phyloP scores from a whole-genome alignment of 179 eudicot species.

The Drosera spatulata region DNA sequence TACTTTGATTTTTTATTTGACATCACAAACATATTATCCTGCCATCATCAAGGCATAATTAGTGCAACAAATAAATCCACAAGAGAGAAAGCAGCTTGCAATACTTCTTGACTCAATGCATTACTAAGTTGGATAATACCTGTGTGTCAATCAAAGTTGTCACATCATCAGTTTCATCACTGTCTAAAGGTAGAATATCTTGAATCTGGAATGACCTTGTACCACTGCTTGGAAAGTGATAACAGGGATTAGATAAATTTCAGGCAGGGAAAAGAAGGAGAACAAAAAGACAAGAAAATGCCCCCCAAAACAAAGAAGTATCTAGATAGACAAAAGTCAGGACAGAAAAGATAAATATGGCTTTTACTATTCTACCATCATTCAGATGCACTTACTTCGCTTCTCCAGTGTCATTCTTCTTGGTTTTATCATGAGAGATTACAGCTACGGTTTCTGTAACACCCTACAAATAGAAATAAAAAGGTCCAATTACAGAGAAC shows the following conservation, averaged over 20 bases:
- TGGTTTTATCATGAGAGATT: conserved; percentile 75
- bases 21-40: conserved; percentile 97
- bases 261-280: conserved; percentile 4
- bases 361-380: conserved; percentile 5
- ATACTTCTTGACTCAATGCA: conserved; percentile 6
- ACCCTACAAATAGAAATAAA: conserved; percentile 45
- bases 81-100: neutral
- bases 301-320: too few relatives aligned
- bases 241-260: neutral
- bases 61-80: conserved; percentile 1
- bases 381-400: conserved; percentile 44
- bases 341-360: too few relatives aligned
- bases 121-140: conserved; percentile 22
- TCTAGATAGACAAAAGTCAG: too few relatives aligned
- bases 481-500: conserved; percentile 2
- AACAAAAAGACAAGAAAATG: neutral
- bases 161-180: conserved; percentile 76
- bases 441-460: conserved; percentile 87
- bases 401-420: conserved; percentile 79
- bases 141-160: conserved; percentile 78
- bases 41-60: conserved; percentile 11
- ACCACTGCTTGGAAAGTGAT: conserved; percentile 34
- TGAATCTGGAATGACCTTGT: conserved; percentile 73
- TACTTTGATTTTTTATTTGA: conserved; percentile 93
- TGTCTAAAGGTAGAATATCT: conserved; percentile 70